A percentile compares a stretch with the other conserved stretches of the same genome.
Evolutionary conservation across 2,329 filamentous ascomycete genomes (phyloP).

Genomic region (Leptographium flavum): DNA sequence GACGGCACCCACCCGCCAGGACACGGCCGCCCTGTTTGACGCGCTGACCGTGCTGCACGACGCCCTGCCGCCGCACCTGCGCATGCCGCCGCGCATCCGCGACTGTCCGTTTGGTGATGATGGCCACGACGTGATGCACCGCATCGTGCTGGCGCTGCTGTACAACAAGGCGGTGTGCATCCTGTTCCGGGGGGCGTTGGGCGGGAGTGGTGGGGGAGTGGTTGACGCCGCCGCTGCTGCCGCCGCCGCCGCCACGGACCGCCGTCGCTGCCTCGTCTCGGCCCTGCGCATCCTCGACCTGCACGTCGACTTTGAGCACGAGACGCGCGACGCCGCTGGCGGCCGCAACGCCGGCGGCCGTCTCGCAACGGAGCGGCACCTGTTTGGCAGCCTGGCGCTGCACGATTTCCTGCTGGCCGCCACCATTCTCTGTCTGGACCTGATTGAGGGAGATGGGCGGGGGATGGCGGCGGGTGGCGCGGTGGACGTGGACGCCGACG

Average conservation of each 20-base stretch:
- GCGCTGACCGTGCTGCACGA: slow-evolving; percentile 3
- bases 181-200: slow-evolving; percentile 37
- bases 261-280: slow-evolving; percentile 35
- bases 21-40: slow-evolving; percentile 1
- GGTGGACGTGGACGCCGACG: not conserved
- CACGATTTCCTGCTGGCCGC: slow-evolving; percentile 49
- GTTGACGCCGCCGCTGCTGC: slow-evolving; percentile 17
- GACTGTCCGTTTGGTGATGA: slow-evolving; percentile 25
- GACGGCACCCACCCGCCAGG: not conserved
- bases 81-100: slow-evolving; percentile 9
- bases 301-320: slow-evolving; percentile 32
- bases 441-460: slow-evolving; percentile 20
- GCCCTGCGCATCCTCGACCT: slow-evolving; percentile 31
- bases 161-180: slow-evolving; percentile 41
- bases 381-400: slow-evolving; percentile 38
- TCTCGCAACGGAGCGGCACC: slow-evolving; percentile 38
- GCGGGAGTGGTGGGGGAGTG: not conserved
- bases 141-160: slow-evolving; percentile 33
- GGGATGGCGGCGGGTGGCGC: not conserved
- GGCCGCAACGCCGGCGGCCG: slow-evolving; percentile 25
- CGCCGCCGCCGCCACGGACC: slow-evolving; percentile 17
- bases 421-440: slow-evolving; percentile 42
- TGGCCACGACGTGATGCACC: slow-evolving; percentile 31
- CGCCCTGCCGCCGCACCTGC: slow-evolving; percentile 7
- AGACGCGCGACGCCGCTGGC: slow-evolving; percentile 24